phyloP scores from a whole-genome alignment of 2,329 filamentous ascomycete genomes.

The Albifimbria verrucaria region DNA sequence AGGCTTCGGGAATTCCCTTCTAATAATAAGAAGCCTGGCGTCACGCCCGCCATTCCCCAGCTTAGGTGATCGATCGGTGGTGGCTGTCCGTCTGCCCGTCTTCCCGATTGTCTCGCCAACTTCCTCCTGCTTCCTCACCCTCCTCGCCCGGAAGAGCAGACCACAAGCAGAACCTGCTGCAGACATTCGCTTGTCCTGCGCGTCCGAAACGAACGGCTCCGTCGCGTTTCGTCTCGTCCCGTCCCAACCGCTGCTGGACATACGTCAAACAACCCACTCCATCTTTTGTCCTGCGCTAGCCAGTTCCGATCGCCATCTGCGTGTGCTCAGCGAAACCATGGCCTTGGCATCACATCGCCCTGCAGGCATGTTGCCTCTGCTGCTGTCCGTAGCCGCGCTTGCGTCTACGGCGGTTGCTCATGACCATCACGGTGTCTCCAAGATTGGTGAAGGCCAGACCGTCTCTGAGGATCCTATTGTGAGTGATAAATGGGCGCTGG shows the following conservation, averaged over 20 bases:
- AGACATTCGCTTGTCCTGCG: slow-evolving; percentile 20
- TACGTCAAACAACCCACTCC: neutral
- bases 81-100: neutral
- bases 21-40: too few relatives aligned
- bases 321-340: slow-evolving; percentile 21
- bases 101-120: neutral
- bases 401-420: slow-evolving; percentile 32
- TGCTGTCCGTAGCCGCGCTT: slow-evolving; percentile 20
- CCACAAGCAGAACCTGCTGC: slow-evolving; percentile 2
- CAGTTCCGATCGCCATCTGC: neutral
- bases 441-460: slow-evolving; percentile 66
- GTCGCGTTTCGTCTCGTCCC: too few relatives aligned
- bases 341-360: slow-evolving; percentile 3
- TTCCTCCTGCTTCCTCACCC: slow-evolving; percentile 6
- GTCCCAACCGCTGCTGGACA: neutral
- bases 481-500: slow-evolving; percentile 27
- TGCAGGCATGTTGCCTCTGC: slow-evolving; percentile 12
- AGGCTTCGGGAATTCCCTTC: neutral
- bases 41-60: too few relatives aligned
- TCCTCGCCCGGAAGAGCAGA: slow-evolving; percentile 6
- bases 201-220: too few relatives aligned
- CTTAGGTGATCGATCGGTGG: neutral
- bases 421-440: slow-evolving; percentile 45
- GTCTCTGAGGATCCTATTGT: slow-evolving; percentile 73
- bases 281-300: neutral